Evolutionary conservation across 2,329 filamentous ascomycete species (phyloP).

Genomic region (Coniosporium tulheliwenetii): DNA sequence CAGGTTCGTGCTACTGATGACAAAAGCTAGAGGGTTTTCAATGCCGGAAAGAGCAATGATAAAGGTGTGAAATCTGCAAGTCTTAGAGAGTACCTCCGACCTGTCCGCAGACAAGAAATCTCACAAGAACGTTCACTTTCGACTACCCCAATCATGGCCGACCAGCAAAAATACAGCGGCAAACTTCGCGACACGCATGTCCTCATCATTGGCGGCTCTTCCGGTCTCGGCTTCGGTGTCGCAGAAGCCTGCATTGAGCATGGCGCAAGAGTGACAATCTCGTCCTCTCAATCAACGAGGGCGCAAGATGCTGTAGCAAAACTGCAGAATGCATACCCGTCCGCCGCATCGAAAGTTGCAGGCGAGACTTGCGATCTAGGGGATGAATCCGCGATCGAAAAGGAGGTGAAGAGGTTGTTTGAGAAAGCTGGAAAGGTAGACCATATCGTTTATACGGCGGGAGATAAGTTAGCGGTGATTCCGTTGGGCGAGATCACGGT

Average conservation of each 20-base stretch:
- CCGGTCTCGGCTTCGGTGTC: constrained; percentile 3
- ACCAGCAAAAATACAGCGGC: constrained; percentile 2
- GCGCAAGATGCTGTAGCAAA: constrained; percentile 1
- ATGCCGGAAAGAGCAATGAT: too few species aligned
- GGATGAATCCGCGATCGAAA: background rate
- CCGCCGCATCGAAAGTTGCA: background rate
- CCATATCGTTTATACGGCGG: constrained; percentile 3
- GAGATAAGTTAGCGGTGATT: constrained; percentile 1
- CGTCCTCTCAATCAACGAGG: background rate
- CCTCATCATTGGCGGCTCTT: constrained; percentile 2
- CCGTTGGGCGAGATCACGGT: constrained; percentile 2
- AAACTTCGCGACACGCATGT: constrained; percentile 1
- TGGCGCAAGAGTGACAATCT: constrained; percentile 2
- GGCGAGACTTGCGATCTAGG: constrained; percentile 1
- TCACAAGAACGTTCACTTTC: background rate
- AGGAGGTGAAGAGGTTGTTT: background rate
- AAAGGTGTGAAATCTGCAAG: too few species aligned
- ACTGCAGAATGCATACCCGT: constrained; percentile 1
- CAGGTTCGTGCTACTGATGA: too few species aligned
- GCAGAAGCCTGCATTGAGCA: constrained; percentile 3
- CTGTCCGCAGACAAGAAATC: too few species aligned
- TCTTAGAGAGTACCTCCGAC: too few species aligned
- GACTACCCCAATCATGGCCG: background rate
- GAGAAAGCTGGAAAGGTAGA: constrained; percentile 1
- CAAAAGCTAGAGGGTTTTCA: too few species aligned